Evolutionary conservation across 768 basidiomycete species (phyloP).

Genomic region (Obba rivulosa): DNA sequence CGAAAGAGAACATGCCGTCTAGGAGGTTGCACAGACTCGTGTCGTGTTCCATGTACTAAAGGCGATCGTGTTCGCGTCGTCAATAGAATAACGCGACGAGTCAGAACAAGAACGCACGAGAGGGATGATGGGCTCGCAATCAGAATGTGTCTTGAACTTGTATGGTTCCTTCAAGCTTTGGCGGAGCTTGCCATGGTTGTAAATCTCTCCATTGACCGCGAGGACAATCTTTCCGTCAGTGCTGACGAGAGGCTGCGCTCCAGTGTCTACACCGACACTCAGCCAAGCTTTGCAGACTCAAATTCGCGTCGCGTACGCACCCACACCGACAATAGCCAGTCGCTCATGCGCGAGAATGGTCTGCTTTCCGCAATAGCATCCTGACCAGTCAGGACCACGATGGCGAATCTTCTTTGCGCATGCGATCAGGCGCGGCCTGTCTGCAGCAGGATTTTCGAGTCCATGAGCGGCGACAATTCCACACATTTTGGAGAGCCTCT

Average conservation of each 20-base stretch:
- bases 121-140: slow-evolving; percentile 96
- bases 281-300: not conserved
- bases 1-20: slow-evolving; percentile 99
- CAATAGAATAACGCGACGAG: not conserved
- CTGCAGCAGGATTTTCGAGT: slow-evolving; percentile 60
- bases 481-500: slow-evolving; percentile 54
- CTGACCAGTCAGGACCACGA: slow-evolving; percentile 98
- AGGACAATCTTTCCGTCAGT: slow-evolving; percentile 80
- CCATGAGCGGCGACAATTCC: slow-evolving; percentile 88
- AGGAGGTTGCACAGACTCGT: slow-evolving; percentile 73
- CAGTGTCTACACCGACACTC: slow-evolving; percentile 62
- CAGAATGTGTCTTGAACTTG: slow-evolving; percentile 94
- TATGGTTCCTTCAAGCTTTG: slow-evolving; percentile 55
- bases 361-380: slow-evolving; percentile 82
- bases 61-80: not conserved
- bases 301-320: slow-evolving; percentile 40
- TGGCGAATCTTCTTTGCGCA: slow-evolving; percentile 88
- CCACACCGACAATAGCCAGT: slow-evolving; percentile 95
- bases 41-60: slow-evolving; percentile 79
- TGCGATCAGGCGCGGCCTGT: slow-evolving; percentile 72
- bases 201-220: slow-evolving; percentile 98
- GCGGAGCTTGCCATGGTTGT: slow-evolving; percentile 88
- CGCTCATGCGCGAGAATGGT: slow-evolving; percentile 91
- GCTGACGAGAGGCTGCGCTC: slow-evolving; percentile 90
- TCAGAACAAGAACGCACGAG: slow-evolving; percentile 43